Evolutionary conservation across 148 eudicot genomes (phyloP).

Genomic region (Salicornia ramosissima): DNA sequence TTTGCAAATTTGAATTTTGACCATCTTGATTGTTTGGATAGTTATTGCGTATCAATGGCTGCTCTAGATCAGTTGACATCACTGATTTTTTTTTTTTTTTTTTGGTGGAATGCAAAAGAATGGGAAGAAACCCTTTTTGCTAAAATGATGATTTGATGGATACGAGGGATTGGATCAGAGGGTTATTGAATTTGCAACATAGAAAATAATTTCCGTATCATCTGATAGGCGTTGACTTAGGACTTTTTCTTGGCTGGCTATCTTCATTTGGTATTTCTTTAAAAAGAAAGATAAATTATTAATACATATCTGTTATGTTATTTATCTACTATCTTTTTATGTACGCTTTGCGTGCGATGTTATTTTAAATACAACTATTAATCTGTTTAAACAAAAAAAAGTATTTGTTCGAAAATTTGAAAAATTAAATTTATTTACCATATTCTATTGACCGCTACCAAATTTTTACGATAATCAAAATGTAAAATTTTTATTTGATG

Average conservation of each 20-base stretch:
- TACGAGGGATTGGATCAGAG: neutral
- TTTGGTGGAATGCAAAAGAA: neutral
- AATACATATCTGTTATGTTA: too few species aligned
- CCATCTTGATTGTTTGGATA: slow-evolving; percentile 4
- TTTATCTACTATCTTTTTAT: too few species aligned
- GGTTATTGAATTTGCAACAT: neutral
- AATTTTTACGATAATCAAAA: too few species aligned
- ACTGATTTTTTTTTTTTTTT: neutral
- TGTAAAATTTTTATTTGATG: too few species aligned
- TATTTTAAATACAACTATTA: too few species aligned
- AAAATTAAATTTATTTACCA: too few species aligned
- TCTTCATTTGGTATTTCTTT: too few species aligned
- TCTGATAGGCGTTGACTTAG: slow-evolving; percentile 8
- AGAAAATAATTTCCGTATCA: neutral
- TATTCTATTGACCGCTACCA: too few species aligned
- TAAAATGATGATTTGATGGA: neutral
- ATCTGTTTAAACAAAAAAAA: too few species aligned
- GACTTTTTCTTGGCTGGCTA: neutral
- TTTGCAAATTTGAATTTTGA: neutral
- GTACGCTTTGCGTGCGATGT: too few species aligned
- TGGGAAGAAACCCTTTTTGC: neutral
- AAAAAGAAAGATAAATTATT: too few species aligned
- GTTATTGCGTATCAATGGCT: slow-evolving; percentile 19
- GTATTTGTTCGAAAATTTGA: too few species aligned
- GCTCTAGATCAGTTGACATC: slow-evolving; percentile 26